A percentile compares a stretch with the other conserved stretches of the same genome.
phyloP scores from a whole-genome alignment of 2,329 filamentous ascomycete species.

The Rasamsonia emersonii region DNA sequence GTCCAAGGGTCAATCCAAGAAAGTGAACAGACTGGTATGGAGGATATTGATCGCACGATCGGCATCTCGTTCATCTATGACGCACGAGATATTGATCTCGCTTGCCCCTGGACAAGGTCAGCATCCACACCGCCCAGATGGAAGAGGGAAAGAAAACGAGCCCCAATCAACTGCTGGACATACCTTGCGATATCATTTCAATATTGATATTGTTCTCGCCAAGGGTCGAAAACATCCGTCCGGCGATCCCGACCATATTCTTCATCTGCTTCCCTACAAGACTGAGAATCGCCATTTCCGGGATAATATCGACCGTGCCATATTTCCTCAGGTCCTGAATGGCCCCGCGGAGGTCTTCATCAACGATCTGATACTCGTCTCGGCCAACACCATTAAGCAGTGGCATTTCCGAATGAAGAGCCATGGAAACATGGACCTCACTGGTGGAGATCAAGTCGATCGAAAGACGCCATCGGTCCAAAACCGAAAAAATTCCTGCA shows the following conservation, averaged over 20 bases:
- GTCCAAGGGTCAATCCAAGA: constrained; percentile 56
- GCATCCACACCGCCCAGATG: constrained; percentile 8
- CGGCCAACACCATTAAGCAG: constrained; percentile 41
- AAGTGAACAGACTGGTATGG: constrained; percentile 94
- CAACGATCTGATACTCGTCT: constrained; percentile 46
- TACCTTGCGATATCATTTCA: constrained; percentile 99
- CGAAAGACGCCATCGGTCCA: constrained; percentile 77
- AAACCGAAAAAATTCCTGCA: constrained; percentile 82
- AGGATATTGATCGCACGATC: constrained; percentile 91
- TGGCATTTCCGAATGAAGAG: constrained; percentile 69
- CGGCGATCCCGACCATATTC: constrained; percentile 91
- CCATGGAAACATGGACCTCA: constrained; percentile 96
- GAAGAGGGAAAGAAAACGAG: constrained; percentile 9
- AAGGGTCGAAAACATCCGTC: constrained; percentile 88
- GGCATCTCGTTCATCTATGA: constrained; percentile 85
- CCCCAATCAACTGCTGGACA: no score
- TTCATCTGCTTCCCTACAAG: constrained; percentile 94
- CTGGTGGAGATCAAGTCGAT: constrained; percentile 95
- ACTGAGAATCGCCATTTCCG: constrained; percentile 91
- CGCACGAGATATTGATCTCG: constrained; percentile 98
- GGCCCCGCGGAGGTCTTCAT: constrained; percentile 56
- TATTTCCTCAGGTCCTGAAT: constrained; percentile 67
- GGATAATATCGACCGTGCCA: constrained; percentile 82
- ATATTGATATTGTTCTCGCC: constrained; percentile 94
- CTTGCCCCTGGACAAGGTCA: constrained; percentile 61